These are phyloP conservation scores for Staphylotrichum longicolle DNA, from an alignment of 495 filamentous ascomycete genomes.

Conservation along the genomic window DNA sequence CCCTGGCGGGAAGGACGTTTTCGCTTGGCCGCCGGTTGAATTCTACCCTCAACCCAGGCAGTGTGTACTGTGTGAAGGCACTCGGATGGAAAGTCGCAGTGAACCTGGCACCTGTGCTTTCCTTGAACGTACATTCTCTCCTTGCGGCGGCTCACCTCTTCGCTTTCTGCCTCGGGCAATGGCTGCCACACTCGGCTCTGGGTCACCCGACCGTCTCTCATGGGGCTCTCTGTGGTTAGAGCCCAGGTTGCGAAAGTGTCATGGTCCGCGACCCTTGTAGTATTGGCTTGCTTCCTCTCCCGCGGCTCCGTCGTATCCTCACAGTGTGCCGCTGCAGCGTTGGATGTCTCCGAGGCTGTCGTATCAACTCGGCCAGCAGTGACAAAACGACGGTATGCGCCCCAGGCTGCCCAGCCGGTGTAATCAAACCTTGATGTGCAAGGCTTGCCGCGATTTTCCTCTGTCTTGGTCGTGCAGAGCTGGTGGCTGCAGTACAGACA, in stretches of 20 bases:
- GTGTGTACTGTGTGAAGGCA: constrained; percentile 33
- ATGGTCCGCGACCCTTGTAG: neutral
- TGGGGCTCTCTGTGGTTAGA: neutral
- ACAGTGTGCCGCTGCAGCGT: too few relatives aligned
- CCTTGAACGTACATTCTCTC: constrained; percentile 29
- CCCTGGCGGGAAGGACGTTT: neutral
- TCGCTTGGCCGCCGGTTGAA: neutral
- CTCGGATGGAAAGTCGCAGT: constrained; percentile 48
- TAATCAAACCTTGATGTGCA: constrained; percentile 46
- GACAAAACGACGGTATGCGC: constrained; percentile 28
- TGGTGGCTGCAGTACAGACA: constrained; percentile 46
- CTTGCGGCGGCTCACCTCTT: constrained; percentile 20
- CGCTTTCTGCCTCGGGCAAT: neutral
- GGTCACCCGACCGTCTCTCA: neutral
- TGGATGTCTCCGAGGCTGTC: too few relatives aligned
- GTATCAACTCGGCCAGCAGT: neutral
- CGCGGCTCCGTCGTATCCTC: too few relatives aligned
- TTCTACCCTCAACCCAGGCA: constrained; percentile 17
- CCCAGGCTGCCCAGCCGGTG: constrained; percentile 41
- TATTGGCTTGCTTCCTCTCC: neutral
- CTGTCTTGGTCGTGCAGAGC: constrained; percentile 32
- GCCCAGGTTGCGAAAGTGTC: constrained; percentile 6
- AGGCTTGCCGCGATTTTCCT: neutral
- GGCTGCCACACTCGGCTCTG: constrained; percentile 5
- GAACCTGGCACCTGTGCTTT: constrained; percentile 38